A percentile compares a stretch with the other conserved stretches of the same genome.
Conservation (phyloP, 495 filamentous ascomycete genomes). For the Lophiotrema nucula region DNA sequence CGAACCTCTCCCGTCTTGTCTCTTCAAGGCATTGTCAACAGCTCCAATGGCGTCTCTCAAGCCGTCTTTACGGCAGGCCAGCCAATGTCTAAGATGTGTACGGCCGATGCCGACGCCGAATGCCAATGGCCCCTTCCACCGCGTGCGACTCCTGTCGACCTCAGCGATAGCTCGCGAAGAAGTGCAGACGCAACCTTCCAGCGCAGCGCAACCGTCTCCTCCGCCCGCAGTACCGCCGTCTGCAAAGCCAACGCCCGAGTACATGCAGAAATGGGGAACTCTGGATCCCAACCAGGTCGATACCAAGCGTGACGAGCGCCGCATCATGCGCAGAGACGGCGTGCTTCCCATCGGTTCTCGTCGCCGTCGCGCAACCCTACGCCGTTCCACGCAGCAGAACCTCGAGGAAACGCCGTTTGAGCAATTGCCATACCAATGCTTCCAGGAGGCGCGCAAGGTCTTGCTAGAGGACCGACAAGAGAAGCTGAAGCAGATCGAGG, state of each 20-base stretch:
- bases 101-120: constrained; percentile 9
- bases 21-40: not conserved
- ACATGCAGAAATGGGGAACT: constrained; percentile 20
- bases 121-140: constrained; percentile 4
- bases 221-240: not conserved
- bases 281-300: constrained; percentile 37
- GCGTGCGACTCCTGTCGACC: constrained; percentile 31
- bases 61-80: constrained; percentile 22
- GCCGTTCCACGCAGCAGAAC: constrained; percentile 47
- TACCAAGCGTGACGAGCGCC: constrained; percentile 32
- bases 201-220: constrained; percentile 24
- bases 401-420: constrained; percentile 74
- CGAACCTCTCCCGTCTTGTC: not conserved
- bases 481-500: constrained; percentile 65
- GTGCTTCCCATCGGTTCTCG: constrained; percentile 52
- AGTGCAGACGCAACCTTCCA: not conserved
- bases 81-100: constrained; percentile 28
- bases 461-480: constrained; percentile 75
- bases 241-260: not conserved
- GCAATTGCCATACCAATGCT: constrained; percentile 91
- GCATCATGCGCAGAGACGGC: constrained; percentile 30
- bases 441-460: constrained; percentile 89
- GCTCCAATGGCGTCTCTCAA: constrained; percentile 29
- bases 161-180: constrained; percentile 24
- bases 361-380: constrained; percentile 75